Conservation (phyloP, 257 asterid species). For the Plantago major region DNA sequence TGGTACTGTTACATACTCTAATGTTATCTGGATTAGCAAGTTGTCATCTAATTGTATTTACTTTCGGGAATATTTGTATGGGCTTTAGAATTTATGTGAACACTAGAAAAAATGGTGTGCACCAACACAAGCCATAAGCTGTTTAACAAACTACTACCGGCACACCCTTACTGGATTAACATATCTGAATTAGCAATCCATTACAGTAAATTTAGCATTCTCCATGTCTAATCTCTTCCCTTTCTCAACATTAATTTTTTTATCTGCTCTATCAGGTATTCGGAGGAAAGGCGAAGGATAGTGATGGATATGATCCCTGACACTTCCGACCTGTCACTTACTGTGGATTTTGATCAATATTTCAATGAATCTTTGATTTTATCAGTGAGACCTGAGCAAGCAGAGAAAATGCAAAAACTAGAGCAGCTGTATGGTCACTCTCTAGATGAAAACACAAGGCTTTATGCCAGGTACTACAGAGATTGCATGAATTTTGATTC, state of each 20-base stretch:
- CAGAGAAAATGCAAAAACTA: constrained; percentile 52
- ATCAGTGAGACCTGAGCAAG: constrained; percentile 82
- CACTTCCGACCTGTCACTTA: constrained; percentile 54
- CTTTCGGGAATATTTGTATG: too few relatives aligned
- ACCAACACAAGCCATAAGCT: too few relatives aligned
- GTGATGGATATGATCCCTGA: constrained; percentile 76
- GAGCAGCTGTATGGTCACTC: constrained; percentile 65
- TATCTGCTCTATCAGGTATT: constrained; percentile 23
- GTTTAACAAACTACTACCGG: too few relatives aligned
- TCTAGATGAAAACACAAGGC: constrained; percentile 68
- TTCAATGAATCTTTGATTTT: constrained; percentile 57
- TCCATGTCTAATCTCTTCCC: not conserved
- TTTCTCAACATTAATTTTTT: not conserved
- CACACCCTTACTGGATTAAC: not conserved
- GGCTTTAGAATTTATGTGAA: too few relatives aligned
- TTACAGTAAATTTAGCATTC: not conserved
- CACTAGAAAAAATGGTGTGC: too few relatives aligned
- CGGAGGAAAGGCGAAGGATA: constrained; percentile 60
- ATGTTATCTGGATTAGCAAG: not conserved
- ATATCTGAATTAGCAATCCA: not conserved
- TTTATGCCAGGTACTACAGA: constrained; percentile 62
- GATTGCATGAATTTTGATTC: constrained; percentile 64
- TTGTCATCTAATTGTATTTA: too few relatives aligned
- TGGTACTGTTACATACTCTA: constrained; percentile 28
- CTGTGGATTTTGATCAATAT: constrained; percentile 52